These are phyloP conservation scores for Phlyctochytrium bullatum DNA, from an alignment of 192 early-diverging fungal species.

Conservation along the genomic window DNA sequence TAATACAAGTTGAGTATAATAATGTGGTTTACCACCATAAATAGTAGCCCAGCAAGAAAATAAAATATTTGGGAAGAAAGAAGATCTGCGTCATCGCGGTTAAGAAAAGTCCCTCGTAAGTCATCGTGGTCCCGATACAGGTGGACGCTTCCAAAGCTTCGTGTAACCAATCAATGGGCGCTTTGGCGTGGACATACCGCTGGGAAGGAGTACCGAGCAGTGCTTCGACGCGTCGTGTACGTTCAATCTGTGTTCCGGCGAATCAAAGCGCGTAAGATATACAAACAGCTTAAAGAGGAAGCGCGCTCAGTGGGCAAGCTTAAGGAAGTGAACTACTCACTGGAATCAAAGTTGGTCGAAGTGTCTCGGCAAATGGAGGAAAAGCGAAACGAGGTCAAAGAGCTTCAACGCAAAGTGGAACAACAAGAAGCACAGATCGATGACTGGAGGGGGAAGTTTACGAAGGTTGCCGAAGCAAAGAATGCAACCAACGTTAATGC, in stretches of 20 bases:
- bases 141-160: too few relatives aligned
- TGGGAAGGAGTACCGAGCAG: conserved; percentile 56
- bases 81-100: too few relatives aligned
- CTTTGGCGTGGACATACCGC: conserved; percentile 62
- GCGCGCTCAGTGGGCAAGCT: conserved; percentile 86
- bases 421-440: conserved; percentile 64
- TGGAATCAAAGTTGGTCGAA: conserved; percentile 96
- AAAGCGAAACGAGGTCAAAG: conserved; percentile 68
- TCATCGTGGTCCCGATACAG: too few relatives aligned
- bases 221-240: conserved; percentile 57
- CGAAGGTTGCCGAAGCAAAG: conserved; percentile 50
- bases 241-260: conserved; percentile 82
- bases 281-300: conserved; percentile 71
- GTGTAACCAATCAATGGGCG: too few relatives aligned
- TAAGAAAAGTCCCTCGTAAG: too few relatives aligned
- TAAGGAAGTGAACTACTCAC: conserved; percentile 88
- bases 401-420: conserved; percentile 52
- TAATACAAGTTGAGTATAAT: too few relatives aligned
- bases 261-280: conserved; percentile 60
- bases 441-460: conserved; percentile 70
- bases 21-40: too few relatives aligned
- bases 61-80: too few relatives aligned
- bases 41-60: too few relatives aligned
- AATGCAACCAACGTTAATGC: conserved; percentile 44
- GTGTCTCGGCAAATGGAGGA: conserved; percentile 75